Base-by-base conservation (phyloP, 192 early-diverging fungal genomes). In the Umbelopsis vinacea region DNA sequence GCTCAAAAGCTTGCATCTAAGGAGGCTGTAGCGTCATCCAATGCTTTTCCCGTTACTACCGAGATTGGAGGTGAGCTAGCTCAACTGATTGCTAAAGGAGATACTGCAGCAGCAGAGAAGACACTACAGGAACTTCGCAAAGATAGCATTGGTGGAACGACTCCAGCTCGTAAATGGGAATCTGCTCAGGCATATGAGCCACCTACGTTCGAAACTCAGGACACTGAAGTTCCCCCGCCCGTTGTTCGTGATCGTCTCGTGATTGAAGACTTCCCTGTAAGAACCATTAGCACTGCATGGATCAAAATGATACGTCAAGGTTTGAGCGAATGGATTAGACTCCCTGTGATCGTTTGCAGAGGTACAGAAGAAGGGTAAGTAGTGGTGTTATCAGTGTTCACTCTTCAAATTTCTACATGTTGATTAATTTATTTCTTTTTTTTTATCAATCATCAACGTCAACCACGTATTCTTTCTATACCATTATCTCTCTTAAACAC, bases 301-400 rank as follows among this genome's bases (percentile, higher is more conserved):
- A 91, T 91, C 53, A 91, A 91, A 66, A 90, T 91, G 87, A 77
- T 90, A 9, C 86, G 89, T 66, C 85, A 90, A 66, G 89, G 89
- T 19, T 55, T 91, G 48, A 78, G 75, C 45, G 89, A 91, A 74
- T 91, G 89, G 89, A 33, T 78, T 80, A 23, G 78, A 52, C 52
- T 78, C 12, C 78, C 75, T 23, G 74, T 80, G 14, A 80, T 77
- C 52, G 68, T 79, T n/a, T 74, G 71, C 47, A 66, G 76, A 29
- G 79, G 73, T 26, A 70, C 73, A 14, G 77, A 76, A 75, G 75
- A 79, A 21, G 73, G 79, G 78, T 76, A 76, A 67, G 50, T 53
- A 11, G 15, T 19, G 26, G 74, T 68, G 35, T 26, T 53, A 33
- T 17, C 57, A 40, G 24, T 17, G 6, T 38, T 23, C 17, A 48